These are phyloP conservation scores for Kuraishia ogatae DNA, from an alignment of 805 yeast genomes.

Conservation along the genomic window DNA sequence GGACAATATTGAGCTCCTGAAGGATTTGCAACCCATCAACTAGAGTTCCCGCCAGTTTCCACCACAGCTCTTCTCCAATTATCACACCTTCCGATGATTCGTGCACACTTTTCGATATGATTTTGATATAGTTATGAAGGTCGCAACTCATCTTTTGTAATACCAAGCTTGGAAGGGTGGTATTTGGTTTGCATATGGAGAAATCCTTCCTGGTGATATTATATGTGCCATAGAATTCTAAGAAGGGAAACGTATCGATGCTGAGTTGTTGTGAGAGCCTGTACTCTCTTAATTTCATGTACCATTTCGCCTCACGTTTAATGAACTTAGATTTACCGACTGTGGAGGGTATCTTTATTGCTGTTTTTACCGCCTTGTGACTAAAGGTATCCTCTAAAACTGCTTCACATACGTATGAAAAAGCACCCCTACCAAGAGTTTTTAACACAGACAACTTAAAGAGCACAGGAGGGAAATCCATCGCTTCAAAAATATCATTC, in stretches of 20 bases:
- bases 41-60: slow-evolving; percentile 20
- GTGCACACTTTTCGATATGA: neutral
- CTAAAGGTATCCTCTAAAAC: slow-evolving; percentile 8
- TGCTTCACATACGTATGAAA: slow-evolving; percentile 17
- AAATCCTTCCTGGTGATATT: slow-evolving; percentile 1
- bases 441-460: slow-evolving; percentile 12
- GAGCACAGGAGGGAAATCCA: slow-evolving; percentile 12
- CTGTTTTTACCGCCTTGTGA: slow-evolving; percentile 8
- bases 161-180: slow-evolving; percentile 17
- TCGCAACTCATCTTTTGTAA: slow-evolving; percentile 19
- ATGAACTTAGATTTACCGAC: slow-evolving; percentile 15
- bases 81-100: slow-evolving; percentile 8
- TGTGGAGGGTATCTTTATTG: slow-evolving; percentile 21
- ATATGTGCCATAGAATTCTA: slow-evolving; percentile 3
- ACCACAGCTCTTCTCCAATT: slow-evolving; percentile 21
- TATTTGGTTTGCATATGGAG: neutral
- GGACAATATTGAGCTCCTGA: slow-evolving; percentile 24
- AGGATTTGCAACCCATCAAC: slow-evolving; percentile 17
- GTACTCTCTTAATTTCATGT: slow-evolving; percentile 9
- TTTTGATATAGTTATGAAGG: slow-evolving; percentile 15
- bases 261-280: neutral
- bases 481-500: slow-evolving; percentile 9
- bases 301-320: slow-evolving; percentile 17
- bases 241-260: neutral
- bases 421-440: slow-evolving; percentile 20